These are phyloP conservation scores for Exophiala viscosa DNA, from an alignment of 2,329 filamentous ascomycete species.

Conservation along the genomic window DNA sequence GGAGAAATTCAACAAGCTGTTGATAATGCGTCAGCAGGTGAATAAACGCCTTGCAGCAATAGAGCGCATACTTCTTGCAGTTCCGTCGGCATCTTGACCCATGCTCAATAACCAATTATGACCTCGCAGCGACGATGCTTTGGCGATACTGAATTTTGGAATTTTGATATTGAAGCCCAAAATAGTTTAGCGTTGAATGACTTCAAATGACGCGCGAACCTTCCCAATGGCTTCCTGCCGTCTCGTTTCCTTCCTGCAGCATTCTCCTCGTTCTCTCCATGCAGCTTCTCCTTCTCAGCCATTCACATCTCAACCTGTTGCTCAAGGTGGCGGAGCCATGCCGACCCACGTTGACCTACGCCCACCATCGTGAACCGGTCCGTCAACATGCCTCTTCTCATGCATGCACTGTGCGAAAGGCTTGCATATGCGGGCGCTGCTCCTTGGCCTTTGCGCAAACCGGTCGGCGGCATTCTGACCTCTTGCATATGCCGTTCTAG, in stretches of 20 bases:
- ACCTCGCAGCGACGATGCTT: no score
- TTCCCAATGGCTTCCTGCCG: background rate
- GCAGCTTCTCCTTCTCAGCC: background rate
- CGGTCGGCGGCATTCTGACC: constrained; percentile 2
- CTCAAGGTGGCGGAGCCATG: no score
- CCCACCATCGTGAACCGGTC: no score
- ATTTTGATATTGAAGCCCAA: constrained; percentile 13
- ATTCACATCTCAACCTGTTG: no score
- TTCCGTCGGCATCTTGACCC: constrained; percentile 66
- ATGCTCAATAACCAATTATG: no score
- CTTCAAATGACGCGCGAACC: constrained; percentile 2
- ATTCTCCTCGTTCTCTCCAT: background rate
- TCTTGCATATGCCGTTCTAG: background rate
- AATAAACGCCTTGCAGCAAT: background rate
- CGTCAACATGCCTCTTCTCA: background rate
- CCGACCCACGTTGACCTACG: no score
- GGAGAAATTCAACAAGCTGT: constrained; percentile 88
- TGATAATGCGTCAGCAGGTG: background rate
- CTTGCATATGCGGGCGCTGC: constrained; percentile 9
- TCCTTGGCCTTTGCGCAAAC: background rate
- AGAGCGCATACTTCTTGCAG: constrained; percentile 63
- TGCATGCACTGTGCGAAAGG: background rate
- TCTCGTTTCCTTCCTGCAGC: background rate
- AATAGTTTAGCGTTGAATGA: constrained; percentile 12
- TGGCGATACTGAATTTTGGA: background rate